Conservation (phyloP, 2,329 filamentous ascomycete species). For the Chrysoporthe puriensis region DNA sequence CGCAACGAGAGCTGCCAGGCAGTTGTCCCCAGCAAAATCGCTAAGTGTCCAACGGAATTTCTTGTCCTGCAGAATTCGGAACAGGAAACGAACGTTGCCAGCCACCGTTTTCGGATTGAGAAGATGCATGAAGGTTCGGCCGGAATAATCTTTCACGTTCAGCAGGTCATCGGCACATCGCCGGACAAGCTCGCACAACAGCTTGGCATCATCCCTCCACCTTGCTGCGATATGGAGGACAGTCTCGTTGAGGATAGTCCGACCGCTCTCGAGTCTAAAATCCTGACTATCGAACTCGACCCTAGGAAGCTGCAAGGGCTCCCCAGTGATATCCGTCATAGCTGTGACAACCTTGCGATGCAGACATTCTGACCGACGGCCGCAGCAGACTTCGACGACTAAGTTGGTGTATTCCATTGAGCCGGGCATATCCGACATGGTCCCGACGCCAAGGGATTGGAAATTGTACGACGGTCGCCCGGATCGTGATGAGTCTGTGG, state of each 20-base stretch:
- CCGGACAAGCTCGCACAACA: slow-evolving; percentile 2
- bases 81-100: slow-evolving; percentile 3
- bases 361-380: slow-evolving; percentile 4
- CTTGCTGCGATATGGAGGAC: slow-evolving; percentile 9
- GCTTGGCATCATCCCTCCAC: background rate
- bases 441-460: background rate
- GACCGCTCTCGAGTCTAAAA: background rate
- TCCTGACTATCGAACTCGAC: background rate
- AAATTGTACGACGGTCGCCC: background rate
- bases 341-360: slow-evolving; percentile 10
- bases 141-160: slow-evolving; percentile 5
- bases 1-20: background rate
- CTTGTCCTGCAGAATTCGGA: slow-evolving; percentile 7
- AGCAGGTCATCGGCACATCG: slow-evolving; percentile 5
- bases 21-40: background rate
- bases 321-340: background rate
- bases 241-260: slow-evolving; percentile 6
- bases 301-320: slow-evolving; percentile 5
- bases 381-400: slow-evolving; percentile 8
- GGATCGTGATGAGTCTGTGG: background rate
- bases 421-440: background rate
- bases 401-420: slow-evolving; percentile 4
- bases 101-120: background rate
- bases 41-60: slow-evolving; percentile 5
- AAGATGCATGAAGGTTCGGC: slow-evolving; percentile 1